Percentiles rank a stretch among this genome's conserved stretches.
These are phyloP conservation scores for Lepiota venenata DNA, from an alignment of 768 basidiomycete species.

Conservation along the genomic window DNA sequence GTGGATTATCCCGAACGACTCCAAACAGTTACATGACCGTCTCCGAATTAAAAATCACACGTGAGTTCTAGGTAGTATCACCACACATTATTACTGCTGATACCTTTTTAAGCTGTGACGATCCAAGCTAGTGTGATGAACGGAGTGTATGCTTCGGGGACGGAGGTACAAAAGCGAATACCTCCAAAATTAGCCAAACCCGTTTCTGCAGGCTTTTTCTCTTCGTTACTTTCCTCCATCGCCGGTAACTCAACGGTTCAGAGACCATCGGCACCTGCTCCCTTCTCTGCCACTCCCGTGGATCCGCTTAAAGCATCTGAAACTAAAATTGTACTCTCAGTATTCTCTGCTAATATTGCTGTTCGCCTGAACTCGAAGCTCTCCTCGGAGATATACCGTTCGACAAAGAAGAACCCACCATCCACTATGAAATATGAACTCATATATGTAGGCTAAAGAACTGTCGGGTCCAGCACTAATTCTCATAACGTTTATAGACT, in stretches of 20 bases:
- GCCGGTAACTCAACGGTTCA: constrained; percentile 34
- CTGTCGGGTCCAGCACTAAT: not conserved
- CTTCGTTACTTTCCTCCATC: constrained; percentile 39
- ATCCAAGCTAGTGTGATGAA: constrained; percentile 83
- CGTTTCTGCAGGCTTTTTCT: constrained; percentile 42
- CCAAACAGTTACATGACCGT: constrained; percentile 66
- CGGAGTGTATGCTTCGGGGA: constrained; percentile 68
- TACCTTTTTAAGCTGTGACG: constrained; percentile 48
- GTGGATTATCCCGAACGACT: constrained; percentile 53
- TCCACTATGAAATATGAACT: constrained; percentile 70
- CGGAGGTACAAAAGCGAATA: constrained; percentile 47
- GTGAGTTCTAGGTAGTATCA: constrained; percentile 34
- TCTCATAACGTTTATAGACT: constrained; percentile 37
- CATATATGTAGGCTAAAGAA: constrained; percentile 64
- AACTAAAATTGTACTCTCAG: constrained; percentile 56
- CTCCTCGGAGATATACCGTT: constrained; percentile 72
- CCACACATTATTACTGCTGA: not conserved
- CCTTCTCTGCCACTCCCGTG: constrained; percentile 18
- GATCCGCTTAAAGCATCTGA: constrained; percentile 40
- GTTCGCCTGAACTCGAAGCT: constrained; percentile 66
- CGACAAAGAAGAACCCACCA: constrained; percentile 95
- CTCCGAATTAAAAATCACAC: constrained; percentile 55
- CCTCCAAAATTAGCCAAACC: constrained; percentile 29
- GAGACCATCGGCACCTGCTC: constrained; percentile 29
- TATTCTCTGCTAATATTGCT: constrained; percentile 64